phyloP scores from a whole-genome alignment of 495 filamentous ascomycete genomes.

The Penicillium crystallinum region DNA sequence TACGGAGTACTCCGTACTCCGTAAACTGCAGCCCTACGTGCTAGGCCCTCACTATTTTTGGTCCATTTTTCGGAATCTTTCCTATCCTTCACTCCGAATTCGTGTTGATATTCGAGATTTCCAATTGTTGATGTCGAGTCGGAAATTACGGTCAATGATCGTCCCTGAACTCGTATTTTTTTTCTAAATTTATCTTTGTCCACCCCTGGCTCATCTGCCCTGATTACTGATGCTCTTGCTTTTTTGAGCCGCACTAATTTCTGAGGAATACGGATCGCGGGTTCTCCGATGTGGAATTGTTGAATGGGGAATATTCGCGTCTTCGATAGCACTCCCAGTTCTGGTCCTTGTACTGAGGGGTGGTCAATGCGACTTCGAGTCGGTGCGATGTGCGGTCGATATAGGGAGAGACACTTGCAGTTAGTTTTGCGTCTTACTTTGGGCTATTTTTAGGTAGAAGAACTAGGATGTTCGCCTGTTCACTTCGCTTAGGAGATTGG shows the following conservation, averaged over 20 bases:
- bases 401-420: neutral
- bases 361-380: neutral
- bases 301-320: neutral
- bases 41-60: neutral
- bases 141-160: neutral
- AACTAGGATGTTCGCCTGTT: no score
- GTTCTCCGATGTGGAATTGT: neutral
- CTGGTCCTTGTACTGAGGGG: neutral
- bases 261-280: neutral
- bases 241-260: neutral
- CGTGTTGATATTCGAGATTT: neutral
- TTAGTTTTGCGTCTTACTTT: no score
- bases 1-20: no score
- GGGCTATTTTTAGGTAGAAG: no score
- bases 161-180: neutral
- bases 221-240: neutral
- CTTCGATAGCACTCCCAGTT: neutral
- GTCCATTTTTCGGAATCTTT: no score
- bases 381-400: neutral
- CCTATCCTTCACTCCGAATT: no score
- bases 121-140: neutral
- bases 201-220: neutral
- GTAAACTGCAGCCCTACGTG: neutral
- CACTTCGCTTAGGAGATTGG: no score
- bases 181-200: slow-evolving; percentile 1